phyloP scores from a whole-genome alignment of 345 rosid species.

The Gossypium bickii region DNA sequence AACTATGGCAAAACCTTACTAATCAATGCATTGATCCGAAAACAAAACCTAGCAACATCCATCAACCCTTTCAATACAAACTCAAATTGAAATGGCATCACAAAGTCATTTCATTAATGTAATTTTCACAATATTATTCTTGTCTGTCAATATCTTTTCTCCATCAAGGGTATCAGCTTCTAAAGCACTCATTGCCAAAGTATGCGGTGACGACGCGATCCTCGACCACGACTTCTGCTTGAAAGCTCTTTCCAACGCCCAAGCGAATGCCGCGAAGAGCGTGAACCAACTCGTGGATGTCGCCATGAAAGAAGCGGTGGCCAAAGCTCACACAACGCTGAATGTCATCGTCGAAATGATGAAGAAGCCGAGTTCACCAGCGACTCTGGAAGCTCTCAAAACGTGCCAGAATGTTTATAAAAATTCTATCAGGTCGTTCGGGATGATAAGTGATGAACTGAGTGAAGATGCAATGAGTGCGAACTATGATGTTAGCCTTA shows the following conservation, averaged over 20 bases:
- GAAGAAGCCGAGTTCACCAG: not conserved
- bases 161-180: not conserved
- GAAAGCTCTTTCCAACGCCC: not conserved
- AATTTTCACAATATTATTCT: not conserved
- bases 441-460: not conserved
- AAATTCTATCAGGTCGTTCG: not conserved
- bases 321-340: not conserved
- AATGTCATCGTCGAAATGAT: not conserved
- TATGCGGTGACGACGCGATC: not conserved
- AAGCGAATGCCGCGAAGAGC: not conserved
- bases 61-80: not conserved
- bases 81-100: not conserved
- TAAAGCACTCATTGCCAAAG: not conserved
- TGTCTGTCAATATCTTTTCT: not conserved
- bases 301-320: not conserved
- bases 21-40: not conserved
- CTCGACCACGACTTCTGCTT: not conserved
- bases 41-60: not conserved
- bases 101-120: not conserved
- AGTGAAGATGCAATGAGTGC: not conserved
- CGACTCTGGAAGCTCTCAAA: not conserved
- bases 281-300: not conserved
- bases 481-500: not conserved
- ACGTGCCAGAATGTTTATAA: not conserved
- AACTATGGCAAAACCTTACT: too few relatives aligned